These are phyloP conservation scores for Pisolithus tinctorius DNA, from an alignment of 768 basidiomycete species.

Conservation along the genomic window DNA sequence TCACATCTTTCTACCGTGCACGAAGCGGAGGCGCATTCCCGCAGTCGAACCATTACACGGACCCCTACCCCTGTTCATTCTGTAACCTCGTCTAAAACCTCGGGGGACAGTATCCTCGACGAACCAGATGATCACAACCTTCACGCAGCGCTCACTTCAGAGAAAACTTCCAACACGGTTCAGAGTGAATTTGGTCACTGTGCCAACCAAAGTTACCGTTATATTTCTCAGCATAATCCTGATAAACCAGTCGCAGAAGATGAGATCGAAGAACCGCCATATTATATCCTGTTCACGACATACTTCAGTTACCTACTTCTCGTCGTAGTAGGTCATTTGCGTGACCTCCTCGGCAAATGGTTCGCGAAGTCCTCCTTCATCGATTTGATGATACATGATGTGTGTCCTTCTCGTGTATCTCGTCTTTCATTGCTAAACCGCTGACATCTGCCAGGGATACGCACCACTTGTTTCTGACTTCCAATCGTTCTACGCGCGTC, in stretches of 20 bases:
- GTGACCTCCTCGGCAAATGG: constrained; percentile 92
- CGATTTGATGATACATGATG: constrained; percentile 79
- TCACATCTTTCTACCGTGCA: constrained; percentile 57
- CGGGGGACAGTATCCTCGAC: constrained; percentile 59
- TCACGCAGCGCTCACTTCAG: constrained; percentile 65
- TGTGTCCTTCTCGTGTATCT: constrained; percentile 33
- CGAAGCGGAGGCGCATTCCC: constrained; percentile 61
- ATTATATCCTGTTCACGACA: constrained; percentile 86
- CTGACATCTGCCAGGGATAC: constrained; percentile 59
- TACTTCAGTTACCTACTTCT: constrained; percentile 93
- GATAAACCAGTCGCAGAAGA: constrained; percentile 41
- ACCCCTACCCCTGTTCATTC: constrained; percentile 68
- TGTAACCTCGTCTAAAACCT: constrained; percentile 65
- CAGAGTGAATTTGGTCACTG: constrained; percentile 94
- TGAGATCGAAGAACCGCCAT: constrained; percentile 80
- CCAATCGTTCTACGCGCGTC: constrained; percentile 97
- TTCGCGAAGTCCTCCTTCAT: constrained; percentile 61
- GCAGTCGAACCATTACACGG: constrained; percentile 41
- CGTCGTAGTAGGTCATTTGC: constrained; percentile 84
- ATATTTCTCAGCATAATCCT: constrained; percentile 53
- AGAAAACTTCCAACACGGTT: constrained; percentile 68
- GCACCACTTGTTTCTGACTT: constrained; percentile 97
- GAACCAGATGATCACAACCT: constrained; percentile 52
- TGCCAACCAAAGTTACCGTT: constrained; percentile 64
- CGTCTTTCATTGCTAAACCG: neutral